Evolutionary conservation across 2,329 filamentous ascomycete genomes (phyloP).

Genomic region (Torrubiella hemipterigena): DNA sequence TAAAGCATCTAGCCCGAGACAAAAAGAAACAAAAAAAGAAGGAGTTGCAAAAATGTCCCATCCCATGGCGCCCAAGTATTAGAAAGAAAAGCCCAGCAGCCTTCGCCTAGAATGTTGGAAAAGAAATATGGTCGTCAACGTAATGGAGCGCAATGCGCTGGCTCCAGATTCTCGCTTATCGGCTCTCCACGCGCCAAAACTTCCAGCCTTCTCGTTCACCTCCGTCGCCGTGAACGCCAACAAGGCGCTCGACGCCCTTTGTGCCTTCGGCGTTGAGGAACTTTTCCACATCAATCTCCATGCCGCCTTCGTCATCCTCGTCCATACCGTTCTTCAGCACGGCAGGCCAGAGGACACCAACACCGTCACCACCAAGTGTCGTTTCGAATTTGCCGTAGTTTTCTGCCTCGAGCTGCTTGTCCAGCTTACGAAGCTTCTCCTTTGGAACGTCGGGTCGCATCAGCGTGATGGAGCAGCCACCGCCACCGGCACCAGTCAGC

Average conservation of each 20-base stretch:
- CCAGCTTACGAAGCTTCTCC: constrained; percentile 48
- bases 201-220: constrained; percentile 74
- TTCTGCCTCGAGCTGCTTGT: constrained; percentile 52
- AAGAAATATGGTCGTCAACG: no score
- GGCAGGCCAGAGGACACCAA: constrained; percentile 89
- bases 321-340: constrained; percentile 76
- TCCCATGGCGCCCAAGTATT: constrained; percentile 1
- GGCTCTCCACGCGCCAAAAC: constrained; percentile 61
- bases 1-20: no score
- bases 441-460: constrained; percentile 53
- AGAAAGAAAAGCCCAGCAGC: no score
- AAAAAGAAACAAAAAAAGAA: background rate
- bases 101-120: no score
- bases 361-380: constrained; percentile 82
- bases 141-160: no score
- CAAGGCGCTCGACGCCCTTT: constrained; percentile 75
- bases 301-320: constrained; percentile 66
- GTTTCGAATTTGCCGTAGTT: constrained; percentile 81
- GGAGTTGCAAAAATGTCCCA: background rate
- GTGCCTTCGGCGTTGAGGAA: constrained; percentile 74
- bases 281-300: constrained; percentile 81
- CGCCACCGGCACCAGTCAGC: constrained; percentile 87
- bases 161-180: no score
- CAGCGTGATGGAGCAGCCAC: constrained; percentile 89
- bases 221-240: constrained; percentile 60